Percentiles rank a stretch among this genome's conserved stretches.
phyloP scores from a whole-genome alignment of 306 rosid species.

The Fragaria vesca region DNA sequence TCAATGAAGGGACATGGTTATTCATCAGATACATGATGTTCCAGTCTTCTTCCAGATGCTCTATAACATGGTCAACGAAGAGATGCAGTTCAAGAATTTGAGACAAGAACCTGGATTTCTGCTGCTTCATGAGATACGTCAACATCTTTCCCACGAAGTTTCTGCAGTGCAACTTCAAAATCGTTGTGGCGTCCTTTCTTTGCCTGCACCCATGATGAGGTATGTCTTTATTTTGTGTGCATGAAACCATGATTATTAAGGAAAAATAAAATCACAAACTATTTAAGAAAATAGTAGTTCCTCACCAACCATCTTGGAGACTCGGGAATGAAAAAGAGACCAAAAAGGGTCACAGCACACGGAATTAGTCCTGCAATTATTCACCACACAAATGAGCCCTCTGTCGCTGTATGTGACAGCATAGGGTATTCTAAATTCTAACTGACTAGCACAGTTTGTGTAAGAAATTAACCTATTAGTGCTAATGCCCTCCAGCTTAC shows the following conservation, averaged over 20 bases:
- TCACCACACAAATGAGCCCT: slow-evolving; percentile 29
- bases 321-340: slow-evolving; percentile 88
- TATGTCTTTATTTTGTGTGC: slow-evolving; percentile 4
- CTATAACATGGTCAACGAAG: background rate
- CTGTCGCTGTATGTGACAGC: background rate
- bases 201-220: slow-evolving; percentile 49
- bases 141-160: slow-evolving; percentile 73
- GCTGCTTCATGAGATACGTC: slow-evolving; percentile 68
- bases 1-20: slow-evolving; percentile 16
- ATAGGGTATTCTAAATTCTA: slow-evolving; percentile 4
- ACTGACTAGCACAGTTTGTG: slow-evolving; percentile 3
- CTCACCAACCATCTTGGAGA: slow-evolving; percentile 99
- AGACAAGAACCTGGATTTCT: slow-evolving; percentile 71
- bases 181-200: slow-evolving; percentile 56
- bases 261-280: background rate
- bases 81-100: slow-evolving; percentile 6
- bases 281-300: slow-evolving; percentile 3
- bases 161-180: slow-evolving; percentile 58
- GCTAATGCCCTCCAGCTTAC: slow-evolving; percentile 80
- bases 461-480: slow-evolving; percentile 47
- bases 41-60: background rate
- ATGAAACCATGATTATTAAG: background rate
- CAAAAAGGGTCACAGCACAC: slow-evolving; percentile 62
- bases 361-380: slow-evolving; percentile 69
- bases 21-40: slow-evolving; percentile 11